phyloP scores from a whole-genome alignment of 2,329 filamentous ascomycete species.

The Fusarium nisikadoi region DNA sequence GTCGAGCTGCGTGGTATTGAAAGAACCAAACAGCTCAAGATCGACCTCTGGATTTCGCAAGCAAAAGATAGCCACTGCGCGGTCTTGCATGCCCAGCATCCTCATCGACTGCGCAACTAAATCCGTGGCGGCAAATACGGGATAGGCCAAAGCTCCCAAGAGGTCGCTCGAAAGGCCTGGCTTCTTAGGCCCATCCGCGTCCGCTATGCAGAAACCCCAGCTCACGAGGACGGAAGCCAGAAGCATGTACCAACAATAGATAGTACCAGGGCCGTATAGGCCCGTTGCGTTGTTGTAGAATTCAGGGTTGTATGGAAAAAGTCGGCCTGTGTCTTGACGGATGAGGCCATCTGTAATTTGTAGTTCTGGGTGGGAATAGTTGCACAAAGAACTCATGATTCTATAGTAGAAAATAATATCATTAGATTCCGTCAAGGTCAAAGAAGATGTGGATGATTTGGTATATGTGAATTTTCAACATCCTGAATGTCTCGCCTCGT shows the following conservation, averaged over 20 bases:
- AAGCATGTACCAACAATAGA: conserved; percentile 25
- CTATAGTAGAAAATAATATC: rapidly evolving
- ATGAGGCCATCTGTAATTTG: conserved; percentile 1
- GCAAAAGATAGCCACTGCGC: conserved; percentile 10
- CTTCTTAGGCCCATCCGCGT: background rate
- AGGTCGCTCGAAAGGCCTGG: conserved; percentile 11
- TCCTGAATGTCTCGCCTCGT: background rate
- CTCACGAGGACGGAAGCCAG: background rate
- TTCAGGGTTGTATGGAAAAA: conserved; percentile 22
- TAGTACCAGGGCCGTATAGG: conserved; percentile 5
- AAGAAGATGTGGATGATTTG: background rate
- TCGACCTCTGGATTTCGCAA: background rate
- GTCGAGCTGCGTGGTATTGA: background rate
- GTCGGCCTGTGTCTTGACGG: background rate
- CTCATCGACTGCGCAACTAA: background rate
- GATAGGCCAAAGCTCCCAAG: conserved; percentile 7
- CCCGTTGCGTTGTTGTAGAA: conserved; percentile 8
- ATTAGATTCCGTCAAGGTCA: no score
- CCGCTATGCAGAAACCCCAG: background rate
- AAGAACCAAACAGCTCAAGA: background rate
- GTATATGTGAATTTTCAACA: background rate
- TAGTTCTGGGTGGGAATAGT: conserved; percentile 15
- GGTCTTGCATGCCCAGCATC: background rate
- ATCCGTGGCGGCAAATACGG: conserved; percentile 11
- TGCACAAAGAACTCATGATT: conserved; percentile 18